Conservation (phyloP, 768 basidiomycete genomes). For the Tephrocybe sp. region DNA sequence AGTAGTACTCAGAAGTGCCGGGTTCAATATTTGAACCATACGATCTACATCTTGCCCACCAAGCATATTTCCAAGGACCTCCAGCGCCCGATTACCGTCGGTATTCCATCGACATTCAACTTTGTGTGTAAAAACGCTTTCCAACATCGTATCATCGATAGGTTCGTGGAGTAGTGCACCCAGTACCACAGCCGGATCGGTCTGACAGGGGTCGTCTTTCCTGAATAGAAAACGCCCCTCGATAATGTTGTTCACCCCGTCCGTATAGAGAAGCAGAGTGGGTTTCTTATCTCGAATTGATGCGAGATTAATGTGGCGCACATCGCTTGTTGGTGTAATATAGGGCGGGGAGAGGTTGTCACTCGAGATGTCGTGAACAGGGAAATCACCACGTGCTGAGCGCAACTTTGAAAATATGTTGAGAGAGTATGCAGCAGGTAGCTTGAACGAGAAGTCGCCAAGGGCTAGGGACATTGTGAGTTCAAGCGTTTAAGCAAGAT, state of each 20-base stretch:
- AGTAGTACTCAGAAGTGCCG: constrained; percentile 7
- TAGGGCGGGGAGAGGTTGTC: constrained; percentile 16
- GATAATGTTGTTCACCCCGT: constrained; percentile 16
- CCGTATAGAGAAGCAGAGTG: constrained; percentile 12
- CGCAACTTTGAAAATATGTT: constrained; percentile 10
- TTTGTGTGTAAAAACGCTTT: constrained; percentile 13
- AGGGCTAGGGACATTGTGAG: constrained; percentile 7
- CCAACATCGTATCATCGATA: constrained; percentile 6
- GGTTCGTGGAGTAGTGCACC: constrained; percentile 12
- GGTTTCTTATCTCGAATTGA: constrained; percentile 5
- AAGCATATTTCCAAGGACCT: constrained; percentile 18
- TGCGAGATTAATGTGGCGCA: constrained; percentile 12
- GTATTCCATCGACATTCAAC: constrained; percentile 15
- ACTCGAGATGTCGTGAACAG: constrained; percentile 2
- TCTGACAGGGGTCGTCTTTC: constrained; percentile 9
- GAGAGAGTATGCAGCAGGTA: constrained; percentile 8
- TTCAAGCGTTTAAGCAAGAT: not conserved
- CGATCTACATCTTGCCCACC: constrained; percentile 13
- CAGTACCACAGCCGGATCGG: constrained; percentile 12
- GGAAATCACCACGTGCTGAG: not conserved
- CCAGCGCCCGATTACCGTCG: constrained; percentile 16
- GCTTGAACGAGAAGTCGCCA: constrained; percentile 17
- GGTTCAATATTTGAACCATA: constrained; percentile 11
- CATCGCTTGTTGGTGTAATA: constrained; percentile 9
- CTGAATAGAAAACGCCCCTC: constrained; percentile 16